Evolutionary conservation across 345 rosid genomes (phyloP), one percentile per base, ranked within the genome.

Genomic region (Excoecaria agallocha): DNA sequence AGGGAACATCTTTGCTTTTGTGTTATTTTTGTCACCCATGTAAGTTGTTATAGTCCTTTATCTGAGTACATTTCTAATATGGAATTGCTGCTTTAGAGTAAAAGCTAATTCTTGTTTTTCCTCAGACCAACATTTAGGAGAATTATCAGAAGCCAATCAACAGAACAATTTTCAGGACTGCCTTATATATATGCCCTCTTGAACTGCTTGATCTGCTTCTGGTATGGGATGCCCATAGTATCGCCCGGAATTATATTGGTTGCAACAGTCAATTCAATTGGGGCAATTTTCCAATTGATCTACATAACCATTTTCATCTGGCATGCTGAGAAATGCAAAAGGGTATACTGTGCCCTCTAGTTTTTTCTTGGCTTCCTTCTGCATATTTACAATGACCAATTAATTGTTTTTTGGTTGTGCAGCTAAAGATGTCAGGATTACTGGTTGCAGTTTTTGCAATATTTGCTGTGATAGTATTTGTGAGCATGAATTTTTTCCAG

Each of bases 171-270:
- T 81, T 85, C 86, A 0, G 88, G 86, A 50, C 77, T 78, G 79
- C 89, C 92, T 24, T 86, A 85, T 66, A 30, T 88, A 39, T 86
- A 78, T 64, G 73, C 84, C 5, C 83, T 88, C 9, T 74, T 88
- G 76, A 88, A 85, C 76, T 84, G 87, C 82, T 79, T 86, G 85
- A 83, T 88, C 46, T 82, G 88, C 39, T 76, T 86, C 17, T 88
- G 89, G 89, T 88, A 85, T 70, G 87, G 92, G 37, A 63, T 70
- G 80, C 92, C 92, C 2, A 20, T 85, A 15, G 80, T 88, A 15
- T 57, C 83, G 0, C 88, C 87, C 0, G 80, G 85, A 20, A 8
- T 86, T n/a, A 80, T 86, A 69, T 67, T 79, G 57, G 87, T 85
- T 16, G 88, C 87, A 3, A 81, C 88, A 0, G 88, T 79, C 64